Conservation (phyloP, 1,139 yeast species). For the Suhomyces wounanorum region DNA sequence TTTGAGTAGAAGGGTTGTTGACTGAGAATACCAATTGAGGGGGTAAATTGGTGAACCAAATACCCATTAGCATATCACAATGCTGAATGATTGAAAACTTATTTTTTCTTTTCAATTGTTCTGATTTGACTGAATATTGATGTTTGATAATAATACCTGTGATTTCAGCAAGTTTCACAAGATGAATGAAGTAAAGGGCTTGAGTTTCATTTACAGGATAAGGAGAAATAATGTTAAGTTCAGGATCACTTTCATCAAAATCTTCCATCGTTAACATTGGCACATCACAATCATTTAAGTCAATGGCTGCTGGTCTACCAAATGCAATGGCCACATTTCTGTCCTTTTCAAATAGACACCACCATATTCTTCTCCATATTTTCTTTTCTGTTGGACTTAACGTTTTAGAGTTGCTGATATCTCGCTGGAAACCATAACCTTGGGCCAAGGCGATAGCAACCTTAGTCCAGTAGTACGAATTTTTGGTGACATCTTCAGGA, state of each 20-base stretch:
- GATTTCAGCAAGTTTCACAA: slow-evolving; percentile 70
- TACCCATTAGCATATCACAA: slow-evolving; percentile 79
- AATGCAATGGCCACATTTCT: slow-evolving; percentile 72
- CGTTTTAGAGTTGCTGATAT: slow-evolving; percentile 36
- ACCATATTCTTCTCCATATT: slow-evolving; percentile 74
- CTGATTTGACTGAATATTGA: slow-evolving; percentile 73
- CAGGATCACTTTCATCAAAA: slow-evolving; percentile 60
- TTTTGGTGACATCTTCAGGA: slow-evolving; percentile 74
- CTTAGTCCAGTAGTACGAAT: slow-evolving; percentile 77
- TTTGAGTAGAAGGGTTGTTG: slow-evolving; percentile 54
- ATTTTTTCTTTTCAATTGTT: slow-evolving; percentile 49
- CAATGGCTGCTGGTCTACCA: slow-evolving; percentile 72
- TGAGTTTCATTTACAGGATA: slow-evolving; percentile 52
- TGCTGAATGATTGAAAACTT: slow-evolving; percentile 62
- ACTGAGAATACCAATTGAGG: slow-evolving; percentile 63
- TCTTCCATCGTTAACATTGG: slow-evolving; percentile 71
- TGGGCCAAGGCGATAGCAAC: slow-evolving; percentile 75
- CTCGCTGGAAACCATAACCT: slow-evolving; percentile 76
- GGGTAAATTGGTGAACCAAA: slow-evolving; percentile 75
- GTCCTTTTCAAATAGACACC: slow-evolving; percentile 77
- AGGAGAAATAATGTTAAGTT: slow-evolving; percentile 39
- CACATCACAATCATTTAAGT: slow-evolving; percentile 76
- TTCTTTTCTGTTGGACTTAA: slow-evolving; percentile 48
- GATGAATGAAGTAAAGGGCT: slow-evolving; percentile 60
- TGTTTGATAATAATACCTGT: slow-evolving; percentile 71